A percentile compares a stretch with the other conserved stretches of the same genome.
These are phyloP conservation scores for Penicillium sp. DNA, from an alignment of 2,329 filamentous ascomycete genomes.

Conservation along the genomic window DNA sequence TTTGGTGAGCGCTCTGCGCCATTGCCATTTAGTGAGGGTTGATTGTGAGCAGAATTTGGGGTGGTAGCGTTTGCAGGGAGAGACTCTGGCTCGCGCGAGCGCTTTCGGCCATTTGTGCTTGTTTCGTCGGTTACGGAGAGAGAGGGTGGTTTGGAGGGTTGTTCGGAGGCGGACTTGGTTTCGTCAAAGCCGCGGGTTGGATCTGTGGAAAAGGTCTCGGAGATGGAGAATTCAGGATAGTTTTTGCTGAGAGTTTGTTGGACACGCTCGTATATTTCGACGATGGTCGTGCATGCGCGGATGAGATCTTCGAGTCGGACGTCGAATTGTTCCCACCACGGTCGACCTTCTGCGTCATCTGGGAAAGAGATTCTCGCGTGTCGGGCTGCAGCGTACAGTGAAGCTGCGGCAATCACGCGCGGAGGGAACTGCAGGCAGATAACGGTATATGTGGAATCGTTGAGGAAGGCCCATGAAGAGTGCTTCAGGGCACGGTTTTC, in stretches of 20 bases:
- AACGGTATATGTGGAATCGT: constrained; percentile 82
- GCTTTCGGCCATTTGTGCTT: constrained; percentile 38
- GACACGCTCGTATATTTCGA: constrained; percentile 53
- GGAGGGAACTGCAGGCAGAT: constrained; percentile 80
- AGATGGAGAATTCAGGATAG: constrained; percentile 36
- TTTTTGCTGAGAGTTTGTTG: constrained; percentile 46
- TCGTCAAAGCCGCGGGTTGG: constrained; percentile 29
- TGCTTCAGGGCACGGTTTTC: constrained; percentile 82
- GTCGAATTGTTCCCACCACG: constrained; percentile 84
- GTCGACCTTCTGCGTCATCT: constrained; percentile 70
- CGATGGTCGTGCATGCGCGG: constrained; percentile 74
- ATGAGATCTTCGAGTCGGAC: constrained; percentile 71
- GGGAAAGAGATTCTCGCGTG: constrained; percentile 71
- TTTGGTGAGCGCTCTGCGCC: constrained; percentile 37
- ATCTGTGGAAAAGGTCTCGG: constrained; percentile 20
- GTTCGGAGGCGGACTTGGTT: constrained; percentile 38
- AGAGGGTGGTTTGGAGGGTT: constrained; percentile 34
- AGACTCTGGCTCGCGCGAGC: constrained; percentile 40
- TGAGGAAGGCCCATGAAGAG: constrained; percentile 89
- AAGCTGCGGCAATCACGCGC: constrained; percentile 77
- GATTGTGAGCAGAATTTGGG: constrained; percentile 3
- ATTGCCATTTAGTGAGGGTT: constrained; percentile 28
- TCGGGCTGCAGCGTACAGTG: constrained; percentile 82
- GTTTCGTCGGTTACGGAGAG: constrained; percentile 26
- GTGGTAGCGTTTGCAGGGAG: constrained; percentile 10